These are phyloP conservation scores for Stromatinia cepivora DNA, from an alignment of 2,329 filamentous ascomycete genomes.

Conservation along the genomic window DNA sequence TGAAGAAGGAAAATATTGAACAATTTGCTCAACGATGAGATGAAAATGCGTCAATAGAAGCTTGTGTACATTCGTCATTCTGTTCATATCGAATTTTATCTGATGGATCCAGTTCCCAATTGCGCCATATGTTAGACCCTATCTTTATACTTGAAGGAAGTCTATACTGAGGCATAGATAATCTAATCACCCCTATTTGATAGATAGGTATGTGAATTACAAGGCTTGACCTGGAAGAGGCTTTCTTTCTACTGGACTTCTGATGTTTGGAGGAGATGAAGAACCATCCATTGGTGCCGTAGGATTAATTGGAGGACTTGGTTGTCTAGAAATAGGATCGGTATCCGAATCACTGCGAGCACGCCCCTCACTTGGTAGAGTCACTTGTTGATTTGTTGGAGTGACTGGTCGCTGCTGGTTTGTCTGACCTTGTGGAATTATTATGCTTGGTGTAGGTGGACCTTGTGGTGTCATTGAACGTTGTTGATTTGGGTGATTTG, in stretches of 20 bases:
- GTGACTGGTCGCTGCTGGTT: neutral
- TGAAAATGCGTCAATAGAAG: constrained; percentile 12
- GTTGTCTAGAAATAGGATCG: constrained; percentile 30
- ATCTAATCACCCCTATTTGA: constrained; percentile 14
- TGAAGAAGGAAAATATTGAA: constrained; percentile 21
- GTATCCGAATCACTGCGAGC: constrained; percentile 32
- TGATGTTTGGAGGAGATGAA: constrained; percentile 15
- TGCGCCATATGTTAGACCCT: constrained; percentile 24
- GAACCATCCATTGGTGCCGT: constrained; percentile 21
- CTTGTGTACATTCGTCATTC: constrained; percentile 31
- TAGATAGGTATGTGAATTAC: constrained; percentile 27
- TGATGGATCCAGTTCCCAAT: constrained; percentile 20
- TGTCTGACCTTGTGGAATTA: constrained; percentile 13
- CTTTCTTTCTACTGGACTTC: constrained; percentile 31
- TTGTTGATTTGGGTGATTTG: constrained; percentile 11
- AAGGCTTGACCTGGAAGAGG: constrained; percentile 41
- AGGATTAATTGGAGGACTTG: constrained; percentile 36
- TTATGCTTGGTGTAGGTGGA: neutral
- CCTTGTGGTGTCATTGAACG: constrained; percentile 25
- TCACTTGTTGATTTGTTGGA: constrained; percentile 11
- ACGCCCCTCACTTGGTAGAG: constrained; percentile 26
- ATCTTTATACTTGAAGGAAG: constrained; percentile 18
- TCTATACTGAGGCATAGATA: neutral
- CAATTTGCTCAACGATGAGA: constrained; percentile 11
- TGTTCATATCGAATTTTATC: constrained; percentile 26